Evolutionary conservation across 139 green algal genomes (phyloP).

Genomic region (Nannochloris sp.): DNA sequence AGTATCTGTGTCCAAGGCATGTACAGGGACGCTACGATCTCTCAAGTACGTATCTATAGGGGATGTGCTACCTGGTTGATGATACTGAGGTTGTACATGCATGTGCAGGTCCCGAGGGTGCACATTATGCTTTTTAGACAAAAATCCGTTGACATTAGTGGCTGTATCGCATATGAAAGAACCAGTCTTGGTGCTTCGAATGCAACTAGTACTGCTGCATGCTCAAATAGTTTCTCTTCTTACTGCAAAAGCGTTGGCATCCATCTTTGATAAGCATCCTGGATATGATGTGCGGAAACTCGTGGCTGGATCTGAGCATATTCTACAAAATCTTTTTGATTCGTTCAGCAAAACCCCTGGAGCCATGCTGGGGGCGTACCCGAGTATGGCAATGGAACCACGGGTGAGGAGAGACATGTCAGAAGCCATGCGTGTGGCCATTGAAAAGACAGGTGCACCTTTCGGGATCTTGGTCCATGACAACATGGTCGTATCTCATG

Average conservation of each 20-base stretch:
- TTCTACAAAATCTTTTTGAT: constrained; percentile 27
- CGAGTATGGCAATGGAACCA: constrained; percentile 27
- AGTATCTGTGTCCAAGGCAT: constrained; percentile 19
- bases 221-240: constrained; percentile 20
- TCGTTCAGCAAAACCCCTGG: constrained; percentile 29
- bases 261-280: constrained; percentile 17
- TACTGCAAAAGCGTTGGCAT: constrained; percentile 15
- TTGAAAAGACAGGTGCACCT: not conserved
- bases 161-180: constrained; percentile 13
- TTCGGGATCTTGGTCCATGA: too few species aligned
- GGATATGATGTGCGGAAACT: constrained; percentile 23
- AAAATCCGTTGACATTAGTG: constrained; percentile 21
- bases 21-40: not conserved
- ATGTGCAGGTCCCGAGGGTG: not conserved
- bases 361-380: constrained; percentile 40
- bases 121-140: constrained; percentile 21
- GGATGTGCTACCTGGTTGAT: too few species aligned
- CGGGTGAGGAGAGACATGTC: constrained; percentile 20
- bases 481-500: too few species aligned
- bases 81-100: not conserved
- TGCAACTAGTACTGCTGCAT: constrained; percentile 29
- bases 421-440: constrained; percentile 31
- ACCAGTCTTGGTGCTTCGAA: constrained; percentile 22
- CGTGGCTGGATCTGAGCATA: constrained; percentile 19
- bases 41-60: not conserved